Conservation (phyloP, 2,329 filamentous ascomycete species). For the Bipolaris sorokiniana region DNA sequence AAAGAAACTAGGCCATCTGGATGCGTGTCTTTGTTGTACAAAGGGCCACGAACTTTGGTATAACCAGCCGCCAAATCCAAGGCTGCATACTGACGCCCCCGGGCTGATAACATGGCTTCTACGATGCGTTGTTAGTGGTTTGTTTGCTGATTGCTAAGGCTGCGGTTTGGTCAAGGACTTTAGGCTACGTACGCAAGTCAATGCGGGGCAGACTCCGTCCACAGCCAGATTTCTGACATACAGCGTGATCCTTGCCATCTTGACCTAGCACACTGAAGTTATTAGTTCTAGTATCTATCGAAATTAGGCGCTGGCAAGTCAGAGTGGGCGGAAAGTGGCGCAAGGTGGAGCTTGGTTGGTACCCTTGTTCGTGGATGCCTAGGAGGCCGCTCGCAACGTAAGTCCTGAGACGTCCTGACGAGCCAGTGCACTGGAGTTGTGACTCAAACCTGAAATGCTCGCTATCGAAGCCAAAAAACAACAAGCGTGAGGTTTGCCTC, state of each 20-base stretch:
- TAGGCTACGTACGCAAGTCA: not conserved
- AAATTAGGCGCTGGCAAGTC: not conserved
- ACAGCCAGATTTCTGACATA: not conserved
- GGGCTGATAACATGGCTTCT: conserved; percentile 6
- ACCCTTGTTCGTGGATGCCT: conserved; percentile 8
- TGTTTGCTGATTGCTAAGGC: not conserved
- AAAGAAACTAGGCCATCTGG: conserved; percentile 10
- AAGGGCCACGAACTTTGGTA: conserved; percentile 8
- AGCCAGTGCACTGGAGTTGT: conserved; percentile 1
- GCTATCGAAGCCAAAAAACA: conserved; percentile 3
- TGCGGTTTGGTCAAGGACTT: not conserved
- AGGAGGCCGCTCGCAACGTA: conserved; percentile 11
- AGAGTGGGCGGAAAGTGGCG: not conserved
- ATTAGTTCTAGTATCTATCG: not conserved
- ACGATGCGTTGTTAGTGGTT: too few relatives aligned
- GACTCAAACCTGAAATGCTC: not conserved
- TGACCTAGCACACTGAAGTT: not conserved
- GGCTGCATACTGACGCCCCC: conserved; percentile 11
- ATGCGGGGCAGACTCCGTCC: conserved; percentile 6
- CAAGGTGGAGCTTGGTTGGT: not conserved
- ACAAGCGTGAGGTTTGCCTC: conserved; percentile 34
- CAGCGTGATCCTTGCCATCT: conserved; percentile 2
- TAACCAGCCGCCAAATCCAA: conserved; percentile 11
- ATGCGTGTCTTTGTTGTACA: conserved; percentile 4
- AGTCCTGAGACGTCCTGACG: not conserved